These are phyloP conservation scores for Cladophialophora psammophila DNA, from an alignment of 2,329 filamentous ascomycete species.

Conservation along the genomic window DNA sequence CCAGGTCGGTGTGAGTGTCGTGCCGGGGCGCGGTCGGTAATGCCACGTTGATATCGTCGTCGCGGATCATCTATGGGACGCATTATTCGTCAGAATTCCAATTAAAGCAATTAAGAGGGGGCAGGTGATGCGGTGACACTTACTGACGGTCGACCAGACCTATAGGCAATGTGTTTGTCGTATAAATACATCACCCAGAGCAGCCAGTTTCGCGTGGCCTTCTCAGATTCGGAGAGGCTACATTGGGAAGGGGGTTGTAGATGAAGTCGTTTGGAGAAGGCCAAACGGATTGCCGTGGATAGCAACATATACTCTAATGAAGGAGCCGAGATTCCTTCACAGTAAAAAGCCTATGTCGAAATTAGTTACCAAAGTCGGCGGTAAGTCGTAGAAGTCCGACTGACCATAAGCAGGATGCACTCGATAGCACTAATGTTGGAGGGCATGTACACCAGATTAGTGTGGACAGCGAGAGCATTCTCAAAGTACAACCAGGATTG, in stretches of 20 bases:
- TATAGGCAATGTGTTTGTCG: constrained; percentile 18
- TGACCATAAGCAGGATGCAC: neutral
- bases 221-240: neutral
- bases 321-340: constrained; percentile 5
- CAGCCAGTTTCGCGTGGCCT: neutral
- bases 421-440: constrained; percentile 1
- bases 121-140: neutral
- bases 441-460: constrained; percentile 3
- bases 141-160: constrained; percentile 21
- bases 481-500: constrained; percentile 4
- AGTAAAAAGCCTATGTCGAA: constrained; percentile 3
- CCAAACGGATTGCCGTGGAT: constrained; percentile 6
- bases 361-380: neutral
- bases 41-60: constrained; percentile 17
- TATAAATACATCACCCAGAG: constrained; percentile 22
- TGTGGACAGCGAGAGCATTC: neutral
- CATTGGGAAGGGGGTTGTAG: neutral
- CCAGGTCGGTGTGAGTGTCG: constrained; percentile 1
- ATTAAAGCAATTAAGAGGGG: neutral
- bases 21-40: neutral
- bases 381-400: neutral
- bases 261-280: constrained; percentile 15
- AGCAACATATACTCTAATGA: constrained; percentile 17
- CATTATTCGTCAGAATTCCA: neutral
- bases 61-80: constrained; percentile 11